Conservation (phyloP, 2,329 filamentous ascomycete species). For the Colletotrichum sp. region DNA sequence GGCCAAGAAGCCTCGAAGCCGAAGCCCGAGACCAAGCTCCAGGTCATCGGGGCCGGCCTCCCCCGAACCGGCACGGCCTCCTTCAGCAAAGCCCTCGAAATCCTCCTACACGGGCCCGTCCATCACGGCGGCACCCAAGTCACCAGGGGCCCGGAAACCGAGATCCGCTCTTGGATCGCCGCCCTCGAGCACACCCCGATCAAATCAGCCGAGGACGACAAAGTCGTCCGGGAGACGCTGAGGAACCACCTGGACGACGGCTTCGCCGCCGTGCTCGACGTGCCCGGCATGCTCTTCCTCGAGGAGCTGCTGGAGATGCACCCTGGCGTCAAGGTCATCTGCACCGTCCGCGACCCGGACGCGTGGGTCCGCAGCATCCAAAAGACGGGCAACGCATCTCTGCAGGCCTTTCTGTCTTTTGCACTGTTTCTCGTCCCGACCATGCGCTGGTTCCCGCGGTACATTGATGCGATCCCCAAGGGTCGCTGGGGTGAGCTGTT, state of each 20-base stretch:
- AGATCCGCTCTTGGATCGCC: slow-evolving; percentile 21
- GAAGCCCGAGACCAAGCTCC: slow-evolving; percentile 21
- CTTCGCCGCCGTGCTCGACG: neutral
- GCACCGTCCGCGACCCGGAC: slow-evolving; percentile 23
- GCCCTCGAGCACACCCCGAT: neutral
- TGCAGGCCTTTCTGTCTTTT: slow-evolving; percentile 22
- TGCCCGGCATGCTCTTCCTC: neutral
- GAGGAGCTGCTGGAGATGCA: slow-evolving; percentile 20
- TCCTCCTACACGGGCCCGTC: slow-evolving; percentile 27
- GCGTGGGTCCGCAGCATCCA: slow-evolving; percentile 25
- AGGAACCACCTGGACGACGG: neutral
- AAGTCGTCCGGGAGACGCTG: neutral
- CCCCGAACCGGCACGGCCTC: slow-evolving; percentile 29
- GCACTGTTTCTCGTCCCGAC: slow-evolving; percentile 22
- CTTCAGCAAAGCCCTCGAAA: slow-evolving; percentile 27
- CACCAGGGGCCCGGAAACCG: slow-evolving; percentile 20
- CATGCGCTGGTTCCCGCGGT: slow-evolving; percentile 20
- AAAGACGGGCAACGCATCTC: neutral
- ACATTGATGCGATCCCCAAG: slow-evolving; percentile 8
- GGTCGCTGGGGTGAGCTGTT: neutral
- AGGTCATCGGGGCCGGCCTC: slow-evolving; percentile 30
- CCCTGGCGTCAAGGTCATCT: slow-evolving; percentile 25
- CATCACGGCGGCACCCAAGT: slow-evolving; percentile 27
- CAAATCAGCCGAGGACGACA: neutral
- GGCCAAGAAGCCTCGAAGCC: slow-evolving; percentile 27